phyloP scores from a whole-genome alignment of 345 rosid genomes.

The Gossypium anomalum region DNA sequence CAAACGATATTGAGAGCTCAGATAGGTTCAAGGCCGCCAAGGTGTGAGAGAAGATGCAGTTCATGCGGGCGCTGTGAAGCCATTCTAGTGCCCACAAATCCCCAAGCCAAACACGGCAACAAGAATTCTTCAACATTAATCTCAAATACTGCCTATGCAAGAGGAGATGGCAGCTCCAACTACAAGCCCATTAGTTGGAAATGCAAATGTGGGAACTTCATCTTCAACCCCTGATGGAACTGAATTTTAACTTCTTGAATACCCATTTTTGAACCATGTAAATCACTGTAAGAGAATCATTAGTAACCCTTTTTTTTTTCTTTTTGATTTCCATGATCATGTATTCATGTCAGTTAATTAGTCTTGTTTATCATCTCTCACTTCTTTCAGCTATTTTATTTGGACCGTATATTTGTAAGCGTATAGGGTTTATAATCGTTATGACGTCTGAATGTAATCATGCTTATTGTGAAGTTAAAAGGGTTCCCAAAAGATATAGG shows the following conservation, averaged over 20 bases:
- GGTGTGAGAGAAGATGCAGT: conserved; percentile 72
- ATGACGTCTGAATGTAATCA: not conserved
- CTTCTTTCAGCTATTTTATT: too few species aligned
- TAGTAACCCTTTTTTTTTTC: too few species aligned
- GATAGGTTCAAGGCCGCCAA: conserved; percentile 93
- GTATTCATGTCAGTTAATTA: too few species aligned
- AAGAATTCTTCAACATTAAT: conserved; percentile 22
- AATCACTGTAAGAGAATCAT: not conserved
- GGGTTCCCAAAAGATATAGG: not conserved
- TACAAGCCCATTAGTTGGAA: conserved; percentile 97
- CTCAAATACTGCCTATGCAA: conserved; percentile 35
- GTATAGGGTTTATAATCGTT: not conserved
- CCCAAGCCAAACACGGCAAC: conserved; percentile 34
- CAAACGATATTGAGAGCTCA: conserved; percentile 42
- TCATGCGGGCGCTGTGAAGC: conserved; percentile 78
- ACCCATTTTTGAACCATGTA: conserved; percentile 4
- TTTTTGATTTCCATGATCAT: too few species aligned
- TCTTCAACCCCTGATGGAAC: conserved; percentile 63
- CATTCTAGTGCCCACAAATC: conserved; percentile 86
- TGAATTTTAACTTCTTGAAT: not conserved
- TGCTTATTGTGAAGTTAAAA: not conserved
- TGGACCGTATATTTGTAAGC: not conserved
- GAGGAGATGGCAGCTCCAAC: conserved; percentile 55
- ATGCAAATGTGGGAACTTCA: conserved; percentile 89
- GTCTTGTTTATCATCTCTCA: too few species aligned